Percentiles rank a stretch among this genome's conserved stretches.
phyloP scores from a whole-genome alignment of 768 basidiomycete genomes.

The Rubroboletus satanas region DNA sequence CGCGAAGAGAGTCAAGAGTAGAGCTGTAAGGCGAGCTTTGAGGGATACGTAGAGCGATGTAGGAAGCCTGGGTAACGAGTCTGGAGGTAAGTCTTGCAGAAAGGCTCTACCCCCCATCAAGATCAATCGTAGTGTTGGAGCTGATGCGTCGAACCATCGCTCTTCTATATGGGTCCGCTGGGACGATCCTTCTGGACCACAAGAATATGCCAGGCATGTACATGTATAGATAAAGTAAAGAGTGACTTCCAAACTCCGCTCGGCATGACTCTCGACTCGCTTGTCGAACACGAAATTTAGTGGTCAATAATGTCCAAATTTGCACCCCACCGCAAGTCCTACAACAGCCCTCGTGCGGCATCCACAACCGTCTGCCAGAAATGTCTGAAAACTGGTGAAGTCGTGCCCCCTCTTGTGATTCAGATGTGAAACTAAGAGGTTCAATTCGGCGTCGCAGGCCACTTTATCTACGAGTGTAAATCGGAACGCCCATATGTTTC shows the following conservation, averaged over 20 bases:
- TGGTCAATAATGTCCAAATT: constrained; percentile 63
- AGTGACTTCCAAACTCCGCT: constrained; percentile 11
- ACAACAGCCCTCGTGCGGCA: constrained; percentile 60
- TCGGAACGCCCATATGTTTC: constrained; percentile 74
- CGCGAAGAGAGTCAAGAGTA: constrained; percentile 44
- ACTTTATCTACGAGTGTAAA: constrained; percentile 92
- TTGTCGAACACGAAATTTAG: background rate
- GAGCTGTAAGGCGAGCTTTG: constrained; percentile 43
- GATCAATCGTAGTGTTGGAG: background rate
- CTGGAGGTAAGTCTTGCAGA: constrained; percentile 37
- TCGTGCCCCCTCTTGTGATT: background rate
- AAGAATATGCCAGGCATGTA: constrained; percentile 7
- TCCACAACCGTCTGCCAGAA: constrained; percentile 77
- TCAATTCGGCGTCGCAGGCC: constrained; percentile 45
- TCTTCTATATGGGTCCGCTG: background rate
- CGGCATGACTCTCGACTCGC: background rate
- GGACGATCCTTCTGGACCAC: constrained; percentile 15
- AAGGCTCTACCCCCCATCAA: constrained; percentile 74
- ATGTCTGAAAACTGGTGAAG: constrained; percentile 63
- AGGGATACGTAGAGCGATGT: constrained; percentile 48
- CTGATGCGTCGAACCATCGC: background rate
- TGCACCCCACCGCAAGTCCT: constrained; percentile 65
- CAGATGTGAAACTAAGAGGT: background rate
- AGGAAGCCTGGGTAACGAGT: constrained; percentile 60
- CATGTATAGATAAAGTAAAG: background rate